A percentile compares a stretch with the other conserved stretches of the same genome.
Evolutionary conservation across 441 rosid species (phyloP).

Genomic region (Erodium trifolium): DNA sequence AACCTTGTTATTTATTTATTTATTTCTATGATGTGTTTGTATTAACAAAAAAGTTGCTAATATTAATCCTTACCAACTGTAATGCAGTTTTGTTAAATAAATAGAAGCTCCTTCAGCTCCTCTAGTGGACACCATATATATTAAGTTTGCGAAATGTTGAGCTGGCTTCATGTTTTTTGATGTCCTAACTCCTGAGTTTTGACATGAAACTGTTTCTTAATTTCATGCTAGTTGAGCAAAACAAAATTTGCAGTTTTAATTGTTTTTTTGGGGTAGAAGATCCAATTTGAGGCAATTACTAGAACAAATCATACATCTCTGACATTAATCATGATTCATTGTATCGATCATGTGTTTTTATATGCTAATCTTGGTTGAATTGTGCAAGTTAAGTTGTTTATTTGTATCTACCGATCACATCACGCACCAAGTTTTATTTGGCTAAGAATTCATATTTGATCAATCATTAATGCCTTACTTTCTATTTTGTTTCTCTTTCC

Average conservation of each 20-base stretch:
- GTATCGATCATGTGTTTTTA: neutral
- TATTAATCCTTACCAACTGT: neutral
- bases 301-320: neutral
- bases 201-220: neutral
- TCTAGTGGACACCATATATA: neutral
- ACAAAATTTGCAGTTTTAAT: neutral
- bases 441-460: neutral
- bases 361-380: neutral
- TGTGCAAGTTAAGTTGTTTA: neutral
- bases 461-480: neutral
- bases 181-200: neutral
- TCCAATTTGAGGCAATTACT: neutral
- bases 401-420: neutral
- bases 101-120: neutral
- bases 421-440: neutral
- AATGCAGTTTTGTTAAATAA: neutral
- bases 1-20: neutral
- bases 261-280: neutral
- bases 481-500: conserved; percentile 6
- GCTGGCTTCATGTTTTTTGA: neutral
- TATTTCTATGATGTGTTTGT: neutral
- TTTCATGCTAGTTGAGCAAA: neutral
- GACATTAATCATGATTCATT: neutral
- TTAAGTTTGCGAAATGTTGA: neutral
- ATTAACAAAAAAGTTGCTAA: conserved; percentile 2